These are phyloP conservation scores for Penicillium soppii DNA, from an alignment of 495 filamentous ascomycete genomes.

Conservation along the genomic window DNA sequence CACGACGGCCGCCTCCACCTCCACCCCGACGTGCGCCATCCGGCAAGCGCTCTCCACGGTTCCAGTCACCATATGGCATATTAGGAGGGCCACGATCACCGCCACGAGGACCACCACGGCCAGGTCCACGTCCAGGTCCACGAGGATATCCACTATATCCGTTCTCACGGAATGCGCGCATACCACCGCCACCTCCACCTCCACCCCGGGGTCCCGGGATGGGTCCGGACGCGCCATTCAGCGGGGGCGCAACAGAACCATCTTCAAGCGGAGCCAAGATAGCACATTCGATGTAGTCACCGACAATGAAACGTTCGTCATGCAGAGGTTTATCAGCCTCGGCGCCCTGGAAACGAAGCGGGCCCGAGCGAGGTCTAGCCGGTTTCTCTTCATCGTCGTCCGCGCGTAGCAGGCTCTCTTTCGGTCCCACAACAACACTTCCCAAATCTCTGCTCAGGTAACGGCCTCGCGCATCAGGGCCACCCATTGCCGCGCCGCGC, in stretches of 20 bases:
- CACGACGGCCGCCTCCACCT: constrained; percentile 35
- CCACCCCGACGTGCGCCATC: constrained; percentile 34
- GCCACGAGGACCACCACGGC: constrained; percentile 24
- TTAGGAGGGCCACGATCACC: constrained; percentile 30
- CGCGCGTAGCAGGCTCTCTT: constrained; percentile 30
- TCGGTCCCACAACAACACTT: constrained; percentile 66
- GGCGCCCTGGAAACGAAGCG: constrained; percentile 43
- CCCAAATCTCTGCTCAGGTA: constrained; percentile 79
- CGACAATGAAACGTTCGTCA: constrained; percentile 79
- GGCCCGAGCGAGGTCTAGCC: constrained; percentile 18
- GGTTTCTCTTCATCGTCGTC: constrained; percentile 47
- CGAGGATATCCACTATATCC: constrained; percentile 33
- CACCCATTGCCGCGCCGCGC: constrained; percentile 45
- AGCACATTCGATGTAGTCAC: constrained; percentile 82
- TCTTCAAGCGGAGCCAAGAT: constrained; percentile 73
- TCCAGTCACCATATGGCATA: constrained; percentile 42
- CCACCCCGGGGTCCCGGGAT: constrained; percentile 9
- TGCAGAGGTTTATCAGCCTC: constrained; percentile 70
- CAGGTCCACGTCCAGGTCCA: constrained; percentile 25
- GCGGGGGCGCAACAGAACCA: constrained; percentile 66
- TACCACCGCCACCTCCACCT: constrained; percentile 35
- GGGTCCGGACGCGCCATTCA: constrained; percentile 20
- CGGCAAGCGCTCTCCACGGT: constrained; percentile 44
- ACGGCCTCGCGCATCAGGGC: constrained; percentile 50
- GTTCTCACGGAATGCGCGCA: constrained; percentile 51